Percentiles rank a stretch among this genome's conserved stretches.
phyloP scores from a whole-genome alignment of 108 stramenopile species.

The Nitzschia sp. region DNA sequence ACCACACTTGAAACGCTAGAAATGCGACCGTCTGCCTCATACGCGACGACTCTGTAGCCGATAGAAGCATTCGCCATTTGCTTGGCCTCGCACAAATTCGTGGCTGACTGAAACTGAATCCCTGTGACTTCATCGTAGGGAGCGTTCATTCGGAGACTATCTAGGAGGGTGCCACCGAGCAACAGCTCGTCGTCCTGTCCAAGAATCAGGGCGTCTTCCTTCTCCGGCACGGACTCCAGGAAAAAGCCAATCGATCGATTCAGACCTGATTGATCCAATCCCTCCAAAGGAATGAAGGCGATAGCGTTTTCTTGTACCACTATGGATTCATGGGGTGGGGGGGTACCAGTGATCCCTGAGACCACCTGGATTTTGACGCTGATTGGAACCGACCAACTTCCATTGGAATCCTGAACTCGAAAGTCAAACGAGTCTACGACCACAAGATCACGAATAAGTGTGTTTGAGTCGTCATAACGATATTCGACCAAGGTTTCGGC shows the following conservation, averaged over 20 bases:
- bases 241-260: conserved; percentile 25
- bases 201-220: conserved; percentile 1
- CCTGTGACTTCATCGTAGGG: neutral
- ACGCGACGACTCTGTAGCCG: conserved; percentile 30
- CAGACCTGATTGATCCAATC: conserved; percentile 22
- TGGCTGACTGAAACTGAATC: conserved; percentile 3
- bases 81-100: conserved; percentile 8
- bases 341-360: conserved; percentile 11
- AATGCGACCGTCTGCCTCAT: conserved; percentile 9
- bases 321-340: neutral
- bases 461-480: conserved; percentile 13
- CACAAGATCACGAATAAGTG: conserved; percentile 1
- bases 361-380: conserved; percentile 25
- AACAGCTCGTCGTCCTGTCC: neutral
- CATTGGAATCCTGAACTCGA: conserved; percentile 37
- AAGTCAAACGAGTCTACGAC: conserved; percentile 38
- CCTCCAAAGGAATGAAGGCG: neutral
- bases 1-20: conserved; percentile 23
- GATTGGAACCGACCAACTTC: conserved; percentile 36
- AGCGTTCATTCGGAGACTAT: neutral
- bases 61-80: conserved; percentile 6
- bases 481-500: conserved; percentile 23
- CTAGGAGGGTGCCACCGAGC: neutral
- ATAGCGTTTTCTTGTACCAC: neutral
- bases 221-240: conserved; percentile 17